These are phyloP conservation scores for Eleusine indica DNA, from an alignment of 176 grass and related monocot genomes.

Conservation along the genomic window DNA sequence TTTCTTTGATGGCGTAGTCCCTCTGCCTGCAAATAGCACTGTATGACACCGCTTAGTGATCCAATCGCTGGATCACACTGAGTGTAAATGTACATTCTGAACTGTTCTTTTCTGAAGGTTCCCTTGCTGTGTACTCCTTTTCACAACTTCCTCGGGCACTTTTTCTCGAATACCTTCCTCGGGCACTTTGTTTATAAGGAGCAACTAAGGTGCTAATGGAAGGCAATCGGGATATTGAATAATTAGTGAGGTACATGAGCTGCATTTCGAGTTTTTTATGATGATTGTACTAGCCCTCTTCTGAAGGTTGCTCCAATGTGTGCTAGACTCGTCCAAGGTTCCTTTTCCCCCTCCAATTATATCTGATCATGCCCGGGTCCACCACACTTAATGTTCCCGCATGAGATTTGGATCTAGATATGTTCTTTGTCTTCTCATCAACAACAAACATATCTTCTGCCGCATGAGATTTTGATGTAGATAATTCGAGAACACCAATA, in stretches of 20 bases:
- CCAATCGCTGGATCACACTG: neutral
- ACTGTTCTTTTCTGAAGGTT: neutral
- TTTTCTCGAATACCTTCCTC: neutral
- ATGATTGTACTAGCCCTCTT: neutral
- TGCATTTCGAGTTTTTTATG: neutral
- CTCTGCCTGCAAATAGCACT: slow-evolving; percentile 73
- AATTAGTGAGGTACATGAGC: neutral
- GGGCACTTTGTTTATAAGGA: neutral
- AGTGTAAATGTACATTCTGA: slow-evolving; percentile 41
- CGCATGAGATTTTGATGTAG: neutral
- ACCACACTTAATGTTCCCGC: neutral
- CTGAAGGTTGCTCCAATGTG: neutral
- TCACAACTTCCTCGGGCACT: neutral
- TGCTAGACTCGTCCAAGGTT: neutral
- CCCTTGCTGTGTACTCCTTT: slow-evolving; percentile 11
- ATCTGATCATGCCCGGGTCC: neutral
- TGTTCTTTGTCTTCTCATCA: neutral
- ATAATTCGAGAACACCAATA: neutral
- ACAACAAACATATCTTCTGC: neutral
- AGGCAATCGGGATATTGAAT: slow-evolving; percentile 14
- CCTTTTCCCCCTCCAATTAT: neutral
- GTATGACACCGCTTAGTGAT: slow-evolving; percentile 40
- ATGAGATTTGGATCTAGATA: neutral
- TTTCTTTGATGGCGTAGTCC: slow-evolving; percentile 92
- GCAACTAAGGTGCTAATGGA: slow-evolving; percentile 33